These are phyloP conservation scores for Pleurotus tuoliensis DNA, from an alignment of 768 basidiomycete genomes.

Conservation along the genomic window DNA sequence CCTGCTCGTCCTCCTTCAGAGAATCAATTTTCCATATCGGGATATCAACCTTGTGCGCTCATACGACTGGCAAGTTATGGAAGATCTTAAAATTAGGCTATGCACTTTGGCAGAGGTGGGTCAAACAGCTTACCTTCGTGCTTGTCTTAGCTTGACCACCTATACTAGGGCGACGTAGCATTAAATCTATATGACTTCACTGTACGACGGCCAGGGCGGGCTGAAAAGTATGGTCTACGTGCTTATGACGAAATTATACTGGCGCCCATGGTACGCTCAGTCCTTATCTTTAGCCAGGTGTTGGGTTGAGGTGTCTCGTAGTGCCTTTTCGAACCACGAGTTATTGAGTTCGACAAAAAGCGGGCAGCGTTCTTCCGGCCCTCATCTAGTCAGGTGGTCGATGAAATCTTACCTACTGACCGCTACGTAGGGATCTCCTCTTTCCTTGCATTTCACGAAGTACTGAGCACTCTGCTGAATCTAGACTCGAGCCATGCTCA, in stretches of 20 bases:
- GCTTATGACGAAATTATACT: slow-evolving; percentile 95
- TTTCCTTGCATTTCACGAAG: background rate
- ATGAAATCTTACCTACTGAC: slow-evolving; percentile 45
- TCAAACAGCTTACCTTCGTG: background rate
- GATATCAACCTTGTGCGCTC: slow-evolving; percentile 71
- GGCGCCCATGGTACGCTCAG: slow-evolving; percentile 76
- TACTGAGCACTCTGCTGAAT: background rate
- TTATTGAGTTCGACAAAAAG: slow-evolving; percentile 87
- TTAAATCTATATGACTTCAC: slow-evolving; percentile 89
- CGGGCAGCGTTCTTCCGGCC: slow-evolving; percentile 43
- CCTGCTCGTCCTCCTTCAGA: slow-evolving; percentile 70
- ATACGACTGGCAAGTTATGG: slow-evolving; percentile 90
- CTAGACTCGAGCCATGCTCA: slow-evolving; percentile 88
- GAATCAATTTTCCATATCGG: slow-evolving; percentile 85
- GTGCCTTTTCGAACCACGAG: slow-evolving; percentile 91
- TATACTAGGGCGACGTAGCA: slow-evolving; percentile 75
- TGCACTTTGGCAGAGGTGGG: slow-evolving; percentile 87
- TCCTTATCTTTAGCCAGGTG: slow-evolving; percentile 6
- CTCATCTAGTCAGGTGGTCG: slow-evolving; percentile 64
- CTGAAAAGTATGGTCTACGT: slow-evolving; percentile 85
- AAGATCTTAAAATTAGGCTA: slow-evolving; percentile 81
- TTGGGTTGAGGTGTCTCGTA: slow-evolving; percentile 26
- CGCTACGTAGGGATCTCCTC: slow-evolving; percentile 39
- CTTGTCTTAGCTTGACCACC: slow-evolving; percentile 2
- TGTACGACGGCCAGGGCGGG: slow-evolving; percentile 71